Base-by-base conservation (phyloP, 2,329 filamentous ascomycete genomes). In the Zymoseptoria tritici region DNA sequence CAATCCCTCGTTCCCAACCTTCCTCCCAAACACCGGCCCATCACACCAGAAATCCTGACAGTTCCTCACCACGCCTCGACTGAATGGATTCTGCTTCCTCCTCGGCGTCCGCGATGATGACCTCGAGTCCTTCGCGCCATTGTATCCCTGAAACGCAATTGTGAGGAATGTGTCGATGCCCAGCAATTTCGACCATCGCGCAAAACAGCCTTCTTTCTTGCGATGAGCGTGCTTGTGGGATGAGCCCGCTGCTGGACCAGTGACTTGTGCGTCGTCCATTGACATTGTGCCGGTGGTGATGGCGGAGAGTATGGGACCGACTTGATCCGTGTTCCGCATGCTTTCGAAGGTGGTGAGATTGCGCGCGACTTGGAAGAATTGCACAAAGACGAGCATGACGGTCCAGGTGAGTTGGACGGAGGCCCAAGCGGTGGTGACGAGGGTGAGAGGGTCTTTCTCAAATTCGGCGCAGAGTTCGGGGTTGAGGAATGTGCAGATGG, bases 1-100 rank as follows among this genome's bases (percentile, higher is more conserved):
- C 72, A 91, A 77, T 0, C 89, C 91, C 51, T 81, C 81, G 11
- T 92, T 92, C 55, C 84, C 87, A 60, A 88, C 83, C 67, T 81
- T 84, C 9, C 88, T 85, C 72, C 96, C 93, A 19, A 96, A 74
- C 0, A 93, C 89, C 2, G 89, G 87, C 1, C 90, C 85, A 72
- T 97, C 94, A 69, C 89, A 93, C 91, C 92, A 97, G 73, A 99
- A 99, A 75, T 99, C 95, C 66, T 85, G 88, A 76, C 94, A 99
- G 72, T 99, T 99, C 60, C 86, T 83, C n/a, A 95, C 68, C 49
- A 91, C 81, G 7, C 94, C 94, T 31, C 86, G 82, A 60, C 86
- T 93, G 74, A 93, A 99, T 0, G 92, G 92, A 72, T 97, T 99
- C 65, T 81, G 82, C 58, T 80, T 80, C 64, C 64, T 64, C 66